Evolutionary conservation across 768 basidiomycete species (phyloP), one percentile per base, ranked within the genome.

Genomic region (Boletus huronensis): DNA sequence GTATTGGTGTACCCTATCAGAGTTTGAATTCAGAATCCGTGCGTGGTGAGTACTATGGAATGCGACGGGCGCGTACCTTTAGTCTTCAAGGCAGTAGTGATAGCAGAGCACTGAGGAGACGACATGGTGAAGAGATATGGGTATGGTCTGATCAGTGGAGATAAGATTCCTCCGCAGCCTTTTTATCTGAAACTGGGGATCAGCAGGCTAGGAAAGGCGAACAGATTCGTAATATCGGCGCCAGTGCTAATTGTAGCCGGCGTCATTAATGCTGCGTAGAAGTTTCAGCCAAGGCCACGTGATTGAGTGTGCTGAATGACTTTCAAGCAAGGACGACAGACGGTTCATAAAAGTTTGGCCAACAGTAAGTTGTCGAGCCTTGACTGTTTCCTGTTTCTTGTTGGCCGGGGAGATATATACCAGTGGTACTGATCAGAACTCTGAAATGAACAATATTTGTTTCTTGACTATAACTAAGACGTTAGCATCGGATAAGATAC

Each of bases 81-180:
- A 61, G 64, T 72, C 1, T 61, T 48, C 72, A 81, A 75, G 13
- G 84, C 85, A 28, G 71, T 71, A 58, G 73, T 73, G 61, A 89
- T 73, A 44, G 84, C 85, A 60, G 76, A 60, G 70, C 87, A 88
- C 65, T 77, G 78, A 10, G 51, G 7, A 3, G 45, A 19, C 26
- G 43, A 23, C 42, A 79, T 71, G 77, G 73, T 51, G 79, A 73
- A 45, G 79, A 70, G 13, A n/a, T 79, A 80, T 83, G 52, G 54
- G 28, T 25, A 39, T 68, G 47, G 45, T 53, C 6, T 45, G 42
- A 34, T 43, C n/a, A n/a, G 36, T 41, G 26, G 38, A 21, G 36
- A 41, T 51, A 25, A 3, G 49, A 29, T 21, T 19, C 32, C 13
- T 32, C 7, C 28, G n/a, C 9, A 39, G 17, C 41, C 56, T 34